These are phyloP conservation scores for Fraxinus velutina DNA, from an alignment of 305 asterid genomes.

Conservation along the genomic window DNA sequence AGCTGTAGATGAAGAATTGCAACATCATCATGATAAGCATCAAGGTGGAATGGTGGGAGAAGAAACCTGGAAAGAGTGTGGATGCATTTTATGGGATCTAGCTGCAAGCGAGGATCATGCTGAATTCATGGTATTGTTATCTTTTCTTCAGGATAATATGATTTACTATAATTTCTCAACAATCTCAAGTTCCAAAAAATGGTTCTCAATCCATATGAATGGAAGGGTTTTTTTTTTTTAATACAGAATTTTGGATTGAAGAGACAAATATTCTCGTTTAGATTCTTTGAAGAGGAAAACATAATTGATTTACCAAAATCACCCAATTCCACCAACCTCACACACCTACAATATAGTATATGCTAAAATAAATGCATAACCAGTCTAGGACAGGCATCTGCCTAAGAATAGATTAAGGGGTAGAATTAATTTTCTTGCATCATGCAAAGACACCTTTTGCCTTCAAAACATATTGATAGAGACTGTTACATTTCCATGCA, in stretches of 20 bases:
- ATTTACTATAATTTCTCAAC: constrained; percentile 4
- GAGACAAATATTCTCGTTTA: neutral
- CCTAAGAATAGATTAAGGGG: neutral
- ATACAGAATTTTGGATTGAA: neutral
- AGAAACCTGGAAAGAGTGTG: constrained; percentile 82
- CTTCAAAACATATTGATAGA: constrained; percentile 8
- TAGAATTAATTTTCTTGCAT: neutral
- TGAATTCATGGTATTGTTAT: constrained; percentile 64
- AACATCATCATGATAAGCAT: constrained; percentile 16
- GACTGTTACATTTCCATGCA: constrained; percentile 29
- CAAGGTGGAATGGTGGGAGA: constrained; percentile 38
- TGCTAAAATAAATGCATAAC: neutral
- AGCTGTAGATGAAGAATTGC: constrained; percentile 28
- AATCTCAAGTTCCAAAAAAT: neutral
- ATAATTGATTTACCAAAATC: neutral
- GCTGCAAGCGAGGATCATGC: constrained; percentile 86
- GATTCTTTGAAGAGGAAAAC: neutral
- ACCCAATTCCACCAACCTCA: neutral
- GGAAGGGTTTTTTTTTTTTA: neutral
- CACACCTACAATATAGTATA: neutral
- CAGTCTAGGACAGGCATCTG: neutral
- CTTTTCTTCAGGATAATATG: constrained; percentile 16
- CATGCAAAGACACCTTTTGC: constrained; percentile 6
- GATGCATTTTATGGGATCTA: constrained; percentile 96
- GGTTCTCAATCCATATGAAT: constrained; percentile 9